Conservation (phyloP, 2,329 filamentous ascomycete genomes). For the Penicillium concentricum region DNA sequence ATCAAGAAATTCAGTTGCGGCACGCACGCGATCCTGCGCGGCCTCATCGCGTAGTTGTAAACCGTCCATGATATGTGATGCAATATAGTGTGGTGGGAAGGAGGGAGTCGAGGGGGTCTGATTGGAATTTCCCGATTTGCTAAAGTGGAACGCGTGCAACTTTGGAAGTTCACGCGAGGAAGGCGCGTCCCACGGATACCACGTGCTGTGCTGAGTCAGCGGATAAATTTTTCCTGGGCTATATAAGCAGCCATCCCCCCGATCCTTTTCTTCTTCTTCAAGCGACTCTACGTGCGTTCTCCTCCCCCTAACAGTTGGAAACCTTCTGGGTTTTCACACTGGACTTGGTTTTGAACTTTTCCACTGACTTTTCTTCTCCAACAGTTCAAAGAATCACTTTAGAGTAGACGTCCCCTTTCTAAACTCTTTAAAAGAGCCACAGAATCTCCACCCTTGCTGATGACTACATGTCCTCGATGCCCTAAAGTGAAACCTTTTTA, state of each 20-base stretch:
- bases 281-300: slow-evolving; percentile 13
- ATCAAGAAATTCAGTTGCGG: slow-evolving; percentile 90
- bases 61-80: slow-evolving; percentile 60
- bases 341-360: background rate
- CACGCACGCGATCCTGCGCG: slow-evolving; percentile 76
- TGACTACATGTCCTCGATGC: slow-evolving; percentile 81
- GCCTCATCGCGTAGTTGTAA: slow-evolving; percentile 80
- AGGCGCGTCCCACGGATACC: background rate
- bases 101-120: slow-evolving; percentile 14
- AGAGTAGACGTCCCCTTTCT: slow-evolving; percentile 91
- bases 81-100: slow-evolving; percentile 14
- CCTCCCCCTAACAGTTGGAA: slow-evolving; percentile 4
- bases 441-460: slow-evolving; percentile 92
- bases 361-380: slow-evolving; percentile 19
- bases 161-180: background rate
- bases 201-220: background rate
- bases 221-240: background rate
- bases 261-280: slow-evolving; percentile 11
- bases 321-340: background rate
- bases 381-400: slow-evolving; percentile 83
- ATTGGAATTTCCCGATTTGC: slow-evolving; percentile 29
- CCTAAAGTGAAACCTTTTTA: slow-evolving; percentile 78
- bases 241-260: slow-evolving; percentile 3
- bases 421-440: slow-evolving; percentile 89
- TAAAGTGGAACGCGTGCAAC: slow-evolving; percentile 32